Percentiles rank a stretch among this genome's conserved stretches.
phyloP scores from a whole-genome alignment of 148 eudicot species.

The Bassia scoparia region DNA sequence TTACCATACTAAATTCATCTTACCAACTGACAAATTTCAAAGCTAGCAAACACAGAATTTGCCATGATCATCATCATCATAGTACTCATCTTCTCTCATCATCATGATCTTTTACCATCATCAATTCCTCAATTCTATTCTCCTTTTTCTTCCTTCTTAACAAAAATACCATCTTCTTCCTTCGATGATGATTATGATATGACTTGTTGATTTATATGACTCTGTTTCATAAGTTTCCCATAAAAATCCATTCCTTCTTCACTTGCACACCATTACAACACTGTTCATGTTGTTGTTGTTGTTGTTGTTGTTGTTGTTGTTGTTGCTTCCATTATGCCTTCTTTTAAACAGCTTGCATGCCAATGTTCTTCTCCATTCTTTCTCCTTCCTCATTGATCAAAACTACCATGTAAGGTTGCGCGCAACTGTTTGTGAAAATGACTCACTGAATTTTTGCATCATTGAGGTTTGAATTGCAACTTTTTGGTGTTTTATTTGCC shows the following conservation, averaged over 20 bases:
- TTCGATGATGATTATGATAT: conserved; percentile 13
- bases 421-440: conserved; percentile 27
- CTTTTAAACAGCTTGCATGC: conserved; percentile 92
- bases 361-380: conserved; percentile 78
- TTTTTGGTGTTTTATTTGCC: conserved; percentile 20
- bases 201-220: conserved; percentile 14
- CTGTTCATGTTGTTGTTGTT: no score
- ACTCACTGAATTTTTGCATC: conserved; percentile 8
- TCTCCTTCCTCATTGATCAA: conserved; percentile 73
- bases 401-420: conserved; percentile 33
- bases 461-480: not conserved
- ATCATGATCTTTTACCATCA: conserved; percentile 22
- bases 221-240: conserved; percentile 81
- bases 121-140: conserved; percentile 9
- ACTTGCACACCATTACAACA: conserved; percentile 34
- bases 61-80: conserved; percentile 40
- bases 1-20: conserved; percentile 74
- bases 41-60: conserved; percentile 81
- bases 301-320: no score
- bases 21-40: conserved; percentile 77
- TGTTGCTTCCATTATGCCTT: conserved; percentile 32
- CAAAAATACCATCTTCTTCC: conserved; percentile 4
- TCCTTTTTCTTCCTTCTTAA: conserved; percentile 23
- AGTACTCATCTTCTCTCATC: conserved; percentile 26
- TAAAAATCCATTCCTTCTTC: conserved; percentile 87